Conservation (phyloP, 1,284 basidiomycete genomes). For the Mycena citricolor region DNA sequence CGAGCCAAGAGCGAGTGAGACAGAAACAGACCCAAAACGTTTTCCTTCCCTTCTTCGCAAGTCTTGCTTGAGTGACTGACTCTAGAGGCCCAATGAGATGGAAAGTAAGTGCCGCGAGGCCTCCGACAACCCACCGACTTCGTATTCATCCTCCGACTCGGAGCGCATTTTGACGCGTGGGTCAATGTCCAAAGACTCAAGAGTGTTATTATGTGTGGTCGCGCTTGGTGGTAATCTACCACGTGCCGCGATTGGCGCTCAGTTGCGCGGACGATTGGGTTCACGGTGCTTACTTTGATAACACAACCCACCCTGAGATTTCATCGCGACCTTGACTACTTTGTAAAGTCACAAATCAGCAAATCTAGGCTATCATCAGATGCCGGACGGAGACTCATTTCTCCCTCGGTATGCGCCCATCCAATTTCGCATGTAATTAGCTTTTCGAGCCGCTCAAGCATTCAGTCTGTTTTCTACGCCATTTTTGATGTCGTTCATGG, state of each 20-base stretch:
- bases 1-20: constrained; percentile 3
- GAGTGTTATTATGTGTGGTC: too few species aligned
- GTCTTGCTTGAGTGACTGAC: constrained; percentile 8
- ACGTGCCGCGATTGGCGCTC: too few species aligned
- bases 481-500: constrained; percentile 83
- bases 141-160: constrained; percentile 12
- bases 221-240: too few species aligned
- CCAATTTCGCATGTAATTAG: too few species aligned
- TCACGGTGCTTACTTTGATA: too few species aligned
- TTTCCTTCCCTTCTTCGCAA: constrained; percentile 13
- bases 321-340: too few species aligned
- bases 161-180: background rate
- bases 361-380: too few species aligned
- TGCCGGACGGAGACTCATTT: constrained; percentile 22
- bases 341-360: too few species aligned
- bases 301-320: too few species aligned
- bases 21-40: constrained; percentile 12
- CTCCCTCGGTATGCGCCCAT: constrained; percentile 14
- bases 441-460: too few species aligned
- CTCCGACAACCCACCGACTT: constrained; percentile 16
- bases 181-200: too few species aligned
- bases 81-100: constrained; percentile 6
- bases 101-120: background rate
- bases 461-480: constrained; percentile 86
- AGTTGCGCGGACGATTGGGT: too few species aligned